A percentile compares a stretch with the other conserved stretches of the same genome.
Conservation (phyloP, 352 stramenopile species). For the Phytophthora brassicae region DNA sequence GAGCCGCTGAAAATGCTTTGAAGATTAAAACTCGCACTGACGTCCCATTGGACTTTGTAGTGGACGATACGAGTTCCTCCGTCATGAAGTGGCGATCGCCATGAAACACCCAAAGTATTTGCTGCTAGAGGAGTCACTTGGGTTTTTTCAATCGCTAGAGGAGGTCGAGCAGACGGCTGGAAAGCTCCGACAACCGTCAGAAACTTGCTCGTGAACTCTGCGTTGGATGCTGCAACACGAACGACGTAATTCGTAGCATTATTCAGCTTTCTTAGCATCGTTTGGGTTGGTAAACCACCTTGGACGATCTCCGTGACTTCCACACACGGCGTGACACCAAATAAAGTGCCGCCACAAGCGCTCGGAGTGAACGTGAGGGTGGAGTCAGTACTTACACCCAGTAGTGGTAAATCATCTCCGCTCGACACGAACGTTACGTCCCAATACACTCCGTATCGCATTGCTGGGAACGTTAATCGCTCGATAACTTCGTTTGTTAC, state of each 20-base stretch:
- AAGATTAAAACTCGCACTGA: constrained; percentile 78
- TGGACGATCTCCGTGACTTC: constrained; percentile 29
- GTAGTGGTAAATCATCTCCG: constrained; percentile 39
- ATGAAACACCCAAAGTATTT: constrained; percentile 63
- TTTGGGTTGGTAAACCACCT: constrained; percentile 39
- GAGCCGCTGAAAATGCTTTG: constrained; percentile 64
- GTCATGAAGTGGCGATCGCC: constrained; percentile 61
- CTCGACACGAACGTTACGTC: constrained; percentile 54
- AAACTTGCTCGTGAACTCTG: constrained; percentile 36
- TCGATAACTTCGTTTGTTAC: constrained; percentile 26
- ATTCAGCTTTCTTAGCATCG: constrained; percentile 14
- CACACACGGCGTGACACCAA: constrained; percentile 59
- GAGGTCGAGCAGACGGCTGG: constrained; percentile 30
- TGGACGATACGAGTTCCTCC: constrained; percentile 82
- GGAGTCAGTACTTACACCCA: constrained; percentile 44
- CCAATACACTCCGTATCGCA: constrained; percentile 71
- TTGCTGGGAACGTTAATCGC: constrained; percentile 32
- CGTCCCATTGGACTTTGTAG: constrained; percentile 94
- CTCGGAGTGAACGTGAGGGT: constrained; percentile 35
- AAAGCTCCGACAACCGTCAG: constrained; percentile 19
- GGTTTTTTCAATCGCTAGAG: constrained; percentile 32
- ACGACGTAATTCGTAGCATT: constrained; percentile 50
- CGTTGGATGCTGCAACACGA: constrained; percentile 40
- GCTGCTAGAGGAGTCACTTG: constrained; percentile 41
- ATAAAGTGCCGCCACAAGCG: constrained; percentile 62